These are phyloP conservation scores for Phalaenopsis aphrodite DNA, from an alignment of 106 monocot genomes.

Conservation along the genomic window DNA sequence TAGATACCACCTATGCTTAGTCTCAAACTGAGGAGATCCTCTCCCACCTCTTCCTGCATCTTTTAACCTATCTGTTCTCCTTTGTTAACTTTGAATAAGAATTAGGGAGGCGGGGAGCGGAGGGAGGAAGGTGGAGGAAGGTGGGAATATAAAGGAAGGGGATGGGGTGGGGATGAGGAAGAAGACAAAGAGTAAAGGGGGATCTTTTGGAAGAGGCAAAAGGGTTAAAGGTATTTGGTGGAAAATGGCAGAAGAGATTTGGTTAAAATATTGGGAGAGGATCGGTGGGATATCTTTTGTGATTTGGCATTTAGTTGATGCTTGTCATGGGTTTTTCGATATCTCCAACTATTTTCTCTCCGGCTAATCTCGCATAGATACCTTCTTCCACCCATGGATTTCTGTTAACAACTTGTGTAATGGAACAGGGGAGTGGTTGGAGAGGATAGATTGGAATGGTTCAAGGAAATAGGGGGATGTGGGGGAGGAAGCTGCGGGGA, in stretches of 20 bases:
- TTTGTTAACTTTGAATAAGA: background rate
- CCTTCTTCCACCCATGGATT: background rate
- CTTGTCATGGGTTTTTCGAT: background rate
- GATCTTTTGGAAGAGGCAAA: background rate
- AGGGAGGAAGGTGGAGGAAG: background rate
- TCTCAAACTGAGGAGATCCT: conserved; percentile 37
- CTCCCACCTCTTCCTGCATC: conserved; percentile 28
- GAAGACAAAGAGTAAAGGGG: background rate
- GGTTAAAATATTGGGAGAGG: background rate
- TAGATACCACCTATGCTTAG: conserved; percentile 13
- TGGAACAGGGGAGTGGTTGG: conserved; percentile 8
- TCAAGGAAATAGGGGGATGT: background rate
- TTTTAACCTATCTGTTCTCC: background rate
- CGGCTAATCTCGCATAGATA: background rate
- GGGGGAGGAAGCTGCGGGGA: background rate
- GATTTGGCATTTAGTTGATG: background rate
- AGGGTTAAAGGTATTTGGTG: conserved; percentile 2
- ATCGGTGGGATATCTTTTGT: conserved; percentile 4
- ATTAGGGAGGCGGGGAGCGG: background rate
- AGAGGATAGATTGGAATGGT: conserved; percentile 2
- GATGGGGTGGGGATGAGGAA: background rate
- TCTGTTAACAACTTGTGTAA: background rate
- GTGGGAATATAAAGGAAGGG: conserved; percentile 7
- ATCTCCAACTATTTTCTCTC: background rate
- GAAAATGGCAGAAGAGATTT: background rate